Evolutionary conservation across 192 early-diverging fungal genomes (phyloP).

Genomic region (Martensiomyces pterosporus): DNA sequence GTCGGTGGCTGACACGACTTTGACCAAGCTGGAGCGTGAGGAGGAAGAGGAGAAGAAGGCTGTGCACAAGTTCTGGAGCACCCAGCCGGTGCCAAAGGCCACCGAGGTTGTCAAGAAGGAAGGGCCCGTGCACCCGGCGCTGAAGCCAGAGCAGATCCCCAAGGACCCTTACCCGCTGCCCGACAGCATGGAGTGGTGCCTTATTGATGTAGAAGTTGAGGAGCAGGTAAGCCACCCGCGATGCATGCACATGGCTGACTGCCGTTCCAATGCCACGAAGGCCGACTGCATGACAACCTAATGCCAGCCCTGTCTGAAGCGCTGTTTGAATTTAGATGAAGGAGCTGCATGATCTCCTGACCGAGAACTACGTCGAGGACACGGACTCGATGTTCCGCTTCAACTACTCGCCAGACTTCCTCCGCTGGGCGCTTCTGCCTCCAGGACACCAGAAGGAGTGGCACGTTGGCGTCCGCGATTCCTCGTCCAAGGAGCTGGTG

Average conservation of each 20-base stretch:
- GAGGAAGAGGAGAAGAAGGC: constrained; percentile 28
- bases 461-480: constrained; percentile 86
- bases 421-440: constrained; percentile 93
- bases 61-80: constrained; percentile 90
- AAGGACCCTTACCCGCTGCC: constrained; percentile 81
- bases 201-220: constrained; percentile 72
- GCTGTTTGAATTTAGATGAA: too few species aligned
- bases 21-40: constrained; percentile 34
- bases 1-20: constrained; percentile 7
- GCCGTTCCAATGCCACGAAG: too few species aligned
- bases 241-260: too few species aligned
- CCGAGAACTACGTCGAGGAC: constrained; percentile 96
- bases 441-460: constrained; percentile 85
- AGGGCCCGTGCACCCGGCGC: constrained; percentile 78
- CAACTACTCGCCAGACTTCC: constrained; percentile 88
- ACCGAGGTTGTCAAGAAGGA: constrained; percentile 67
- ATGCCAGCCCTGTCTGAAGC: too few species aligned
- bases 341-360: constrained; percentile 87
- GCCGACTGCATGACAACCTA: too few species aligned
- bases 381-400: constrained; percentile 95
- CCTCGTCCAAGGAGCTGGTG: constrained; percentile 72
- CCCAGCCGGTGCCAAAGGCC: constrained; percentile 90
- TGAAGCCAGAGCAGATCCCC: constrained; percentile 70
- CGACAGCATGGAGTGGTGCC: constrained; percentile 86
- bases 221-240: too few species aligned